Base-by-base conservation (phyloP, 2,329 filamentous ascomycete species). In the Paramyrothecium sp. region DNA sequence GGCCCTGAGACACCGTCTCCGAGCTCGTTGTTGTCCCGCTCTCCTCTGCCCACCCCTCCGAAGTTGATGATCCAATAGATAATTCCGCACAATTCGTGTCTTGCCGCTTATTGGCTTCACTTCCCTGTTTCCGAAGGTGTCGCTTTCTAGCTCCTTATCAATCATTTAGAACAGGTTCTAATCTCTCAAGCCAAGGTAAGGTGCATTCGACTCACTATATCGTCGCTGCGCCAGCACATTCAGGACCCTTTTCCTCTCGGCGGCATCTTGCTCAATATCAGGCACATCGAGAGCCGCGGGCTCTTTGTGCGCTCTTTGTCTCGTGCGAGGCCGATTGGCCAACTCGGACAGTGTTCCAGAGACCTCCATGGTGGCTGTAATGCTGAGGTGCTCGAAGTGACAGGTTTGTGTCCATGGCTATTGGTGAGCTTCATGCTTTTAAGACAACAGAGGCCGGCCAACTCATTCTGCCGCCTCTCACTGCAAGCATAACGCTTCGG, bases 151-250 rank as follows among this genome's bases (percentile, higher is more conserved):
- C 71, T 20, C 71, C 71, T 73, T 49, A 22, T 13, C 17, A 38
- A 2, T 30, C 48, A 10, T 53, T 67, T 7, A 64, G 53, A 34
- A 46, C 7, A 12, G 44, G 21, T 19, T 16, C 17, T 5, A 20
- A 7, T 12, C 5, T 7, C n/a, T 19, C n/a, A 5, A 19, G 38
- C n/a, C n/a, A 19, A 19, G n/a, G 13, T 7, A 44, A 44, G 38
- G 5, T 16, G 5, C 13, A 7, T 16, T 30, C 5, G 13, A 58
- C 66, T 64, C 61, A 81, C 80, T 71, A 56, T 84, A 85, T 71
- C 81, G 73, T 50, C 82, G 74, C 59, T 84, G 81, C 1, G 82
- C 81, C 38, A 85, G 67, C 11, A 84, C 78, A 55, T 83, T 84
- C 21, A 84, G 60, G 1, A 83, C 72, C 12, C 81, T 72, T 65